Evolutionary conservation across 768 basidiomycete genomes (phyloP).

Genomic region (Phlegmacium glaucopus): DNA sequence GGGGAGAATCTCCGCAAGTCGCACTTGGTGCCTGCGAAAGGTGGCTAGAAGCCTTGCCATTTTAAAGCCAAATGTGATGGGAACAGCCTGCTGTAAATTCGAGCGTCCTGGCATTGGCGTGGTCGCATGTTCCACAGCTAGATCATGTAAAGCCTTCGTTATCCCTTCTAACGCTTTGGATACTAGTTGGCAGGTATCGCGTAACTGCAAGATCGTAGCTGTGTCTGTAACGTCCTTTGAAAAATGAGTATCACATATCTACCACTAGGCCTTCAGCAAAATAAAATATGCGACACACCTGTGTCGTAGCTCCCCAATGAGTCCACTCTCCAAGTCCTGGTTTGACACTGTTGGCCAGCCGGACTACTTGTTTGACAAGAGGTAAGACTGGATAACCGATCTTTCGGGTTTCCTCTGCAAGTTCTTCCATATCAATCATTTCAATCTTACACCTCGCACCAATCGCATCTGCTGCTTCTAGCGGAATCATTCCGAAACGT

Average conservation of each 20-base stretch:
- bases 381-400: conserved; percentile 46
- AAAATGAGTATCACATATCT: not conserved
- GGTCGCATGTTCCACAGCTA: conserved; percentile 28
- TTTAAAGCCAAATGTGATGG: conserved; percentile 46
- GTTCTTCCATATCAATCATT: conserved; percentile 34
- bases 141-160: conserved; percentile 20
- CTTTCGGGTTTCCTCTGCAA: conserved; percentile 35
- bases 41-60: conserved; percentile 41
- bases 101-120: conserved; percentile 46
- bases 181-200: conserved; percentile 32
- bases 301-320: conserved; percentile 48
- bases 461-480: conserved; percentile 33
- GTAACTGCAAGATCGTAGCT: conserved; percentile 39
- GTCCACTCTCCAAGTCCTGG: conserved; percentile 42
- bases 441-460: conserved; percentile 25
- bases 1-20: conserved; percentile 32
- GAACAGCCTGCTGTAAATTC: conserved; percentile 47
- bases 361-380: conserved; percentile 41
- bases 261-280: conserved; percentile 2
- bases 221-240: conserved; percentile 48
- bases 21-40: conserved; percentile 35
- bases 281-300: conserved; percentile 25
- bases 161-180: conserved; percentile 26
- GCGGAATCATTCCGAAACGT: conserved; percentile 35
- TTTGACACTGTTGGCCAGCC: conserved; percentile 27